phyloP scores from a whole-genome alignment of 345 rosid genomes.

The Leavenworthia alabamica region DNA sequence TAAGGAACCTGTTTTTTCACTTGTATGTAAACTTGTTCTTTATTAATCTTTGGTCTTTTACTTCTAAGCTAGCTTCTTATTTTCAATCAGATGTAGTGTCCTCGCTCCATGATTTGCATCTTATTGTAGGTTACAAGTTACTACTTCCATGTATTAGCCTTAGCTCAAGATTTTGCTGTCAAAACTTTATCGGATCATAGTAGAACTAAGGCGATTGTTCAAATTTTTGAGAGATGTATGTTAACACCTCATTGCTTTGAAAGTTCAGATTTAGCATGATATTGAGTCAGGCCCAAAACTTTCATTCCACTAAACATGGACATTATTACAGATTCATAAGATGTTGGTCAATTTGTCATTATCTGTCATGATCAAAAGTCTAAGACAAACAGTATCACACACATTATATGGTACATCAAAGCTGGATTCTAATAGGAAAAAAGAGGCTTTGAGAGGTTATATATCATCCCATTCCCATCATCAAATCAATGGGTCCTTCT shows the following conservation, averaged over 20 bases:
- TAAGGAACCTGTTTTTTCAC: constrained; percentile 20
- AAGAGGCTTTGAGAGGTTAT: background rate
- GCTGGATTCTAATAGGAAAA: constrained; percentile 11
- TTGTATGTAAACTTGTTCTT: constrained; percentile 17
- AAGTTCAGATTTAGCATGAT: background rate
- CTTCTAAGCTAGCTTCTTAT: background rate
- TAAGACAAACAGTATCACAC: constrained; percentile 12
- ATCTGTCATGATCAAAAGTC: constrained; percentile 5
- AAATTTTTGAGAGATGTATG: background rate
- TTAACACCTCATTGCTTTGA: background rate
- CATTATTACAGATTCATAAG: background rate
- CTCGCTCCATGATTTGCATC: background rate
- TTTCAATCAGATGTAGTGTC: background rate
- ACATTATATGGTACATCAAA: constrained; percentile 19
- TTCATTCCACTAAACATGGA: background rate
- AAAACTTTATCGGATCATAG: background rate
- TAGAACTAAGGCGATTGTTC: background rate
- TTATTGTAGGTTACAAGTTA: constrained; percentile 6
- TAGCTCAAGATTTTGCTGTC: constrained; percentile 6
- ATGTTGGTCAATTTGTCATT: background rate
- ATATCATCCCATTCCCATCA: constrained; percentile 18
- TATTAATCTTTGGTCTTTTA: background rate
- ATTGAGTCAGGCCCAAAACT: background rate
- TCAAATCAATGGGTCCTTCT: constrained; percentile 28
- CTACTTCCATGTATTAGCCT: background rate